Percentiles rank a stretch among this genome's conserved stretches.
phyloP scores from a whole-genome alignment of 345 rosid species.

The Punica granatum region DNA sequence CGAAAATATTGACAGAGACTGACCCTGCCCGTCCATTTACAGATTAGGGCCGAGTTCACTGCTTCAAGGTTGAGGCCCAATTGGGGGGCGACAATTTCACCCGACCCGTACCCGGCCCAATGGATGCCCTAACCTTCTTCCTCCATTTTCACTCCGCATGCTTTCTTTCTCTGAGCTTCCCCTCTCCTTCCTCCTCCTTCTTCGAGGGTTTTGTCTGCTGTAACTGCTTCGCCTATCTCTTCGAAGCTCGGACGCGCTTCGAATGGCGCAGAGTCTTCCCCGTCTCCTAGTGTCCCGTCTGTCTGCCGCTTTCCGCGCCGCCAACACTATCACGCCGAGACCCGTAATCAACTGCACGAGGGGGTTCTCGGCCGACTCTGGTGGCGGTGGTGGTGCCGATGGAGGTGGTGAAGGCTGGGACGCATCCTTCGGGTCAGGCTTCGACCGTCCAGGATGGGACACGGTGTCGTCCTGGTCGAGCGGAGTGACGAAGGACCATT shows the following conservation, averaged over 20 bases:
- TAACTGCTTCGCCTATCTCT: background rate
- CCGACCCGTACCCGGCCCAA: background rate
- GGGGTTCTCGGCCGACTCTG: conserved; percentile 33
- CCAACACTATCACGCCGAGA: conserved; percentile 16
- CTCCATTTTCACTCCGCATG: background rate
- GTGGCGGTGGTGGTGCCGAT: conserved; percentile 29
- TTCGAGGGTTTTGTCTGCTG: too few relatives aligned
- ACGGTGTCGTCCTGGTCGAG: conserved; percentile 78
- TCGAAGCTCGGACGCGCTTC: background rate
- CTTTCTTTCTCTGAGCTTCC: too few relatives aligned
- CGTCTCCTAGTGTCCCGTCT: conserved; percentile 32
- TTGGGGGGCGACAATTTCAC: background rate
- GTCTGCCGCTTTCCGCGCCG: conserved; percentile 26
- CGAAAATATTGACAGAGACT: too few relatives aligned
- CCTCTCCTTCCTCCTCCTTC: background rate
- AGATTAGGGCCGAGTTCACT: too few relatives aligned
- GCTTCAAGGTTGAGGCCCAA: too few relatives aligned
- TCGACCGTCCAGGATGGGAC: conserved; percentile 53
- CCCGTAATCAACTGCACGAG: conserved; percentile 11
- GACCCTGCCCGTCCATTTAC: too few relatives aligned
- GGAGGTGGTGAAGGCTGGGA: background rate
- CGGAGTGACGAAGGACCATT: conserved; percentile 86
- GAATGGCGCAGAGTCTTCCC: conserved; percentile 32
- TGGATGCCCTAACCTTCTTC: background rate
- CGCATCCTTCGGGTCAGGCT: conserved; percentile 7